Base-by-base conservation (phyloP, 805 yeast genomes). In the Yarrowia yakushimensis region DNA sequence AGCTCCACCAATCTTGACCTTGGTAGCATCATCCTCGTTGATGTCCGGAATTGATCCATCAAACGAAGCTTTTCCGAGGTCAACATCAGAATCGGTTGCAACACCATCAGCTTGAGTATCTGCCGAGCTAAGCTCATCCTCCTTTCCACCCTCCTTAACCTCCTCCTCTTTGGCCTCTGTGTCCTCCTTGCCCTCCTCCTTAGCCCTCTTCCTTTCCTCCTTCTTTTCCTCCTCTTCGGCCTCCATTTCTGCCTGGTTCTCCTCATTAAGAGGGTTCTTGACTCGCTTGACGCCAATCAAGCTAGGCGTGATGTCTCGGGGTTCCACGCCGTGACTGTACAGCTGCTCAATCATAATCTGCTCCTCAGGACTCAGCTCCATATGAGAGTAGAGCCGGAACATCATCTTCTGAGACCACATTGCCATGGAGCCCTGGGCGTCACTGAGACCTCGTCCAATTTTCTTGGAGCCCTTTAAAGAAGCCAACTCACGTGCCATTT, bases 271-370 rank as follows among this genome's bases (percentile, higher is more conserved):
- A 2, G 87, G 86, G 69, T 85, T 85, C 3, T 77, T 76, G 5
- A 87, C 78, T 3, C 75, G 74, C 62, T 80, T 80, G 2, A 78
- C 75, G 4, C 80, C 81, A 67, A 81, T 76, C 62, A 93, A 76
- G 45, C 88, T 82, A 15, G 81, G 81, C 1, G 88, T 79, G 55
- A 94, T 78, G 74, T 93, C 98, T 5, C 72, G 70, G 0, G 88
- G 84, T 66, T 84, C 84, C 15, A 94, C 83, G 2, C 97, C 96
- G 72, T 94, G 98, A 13, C 84, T 77, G 41, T 96, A 85, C 64
- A 94, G 76, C 64, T 84, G 85, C 69, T 92, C 96, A 57, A 94
- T 88, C 98, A 94, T 94, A 37, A 78, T 73, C 63, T 86, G 82
- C 73, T 94, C 99, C 60, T 85, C 90, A n/a, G 82, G 82, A 13